Conservation (phyloP, 2,329 filamentous ascomycete species). For the Achaetomium macrosporum region DNA sequence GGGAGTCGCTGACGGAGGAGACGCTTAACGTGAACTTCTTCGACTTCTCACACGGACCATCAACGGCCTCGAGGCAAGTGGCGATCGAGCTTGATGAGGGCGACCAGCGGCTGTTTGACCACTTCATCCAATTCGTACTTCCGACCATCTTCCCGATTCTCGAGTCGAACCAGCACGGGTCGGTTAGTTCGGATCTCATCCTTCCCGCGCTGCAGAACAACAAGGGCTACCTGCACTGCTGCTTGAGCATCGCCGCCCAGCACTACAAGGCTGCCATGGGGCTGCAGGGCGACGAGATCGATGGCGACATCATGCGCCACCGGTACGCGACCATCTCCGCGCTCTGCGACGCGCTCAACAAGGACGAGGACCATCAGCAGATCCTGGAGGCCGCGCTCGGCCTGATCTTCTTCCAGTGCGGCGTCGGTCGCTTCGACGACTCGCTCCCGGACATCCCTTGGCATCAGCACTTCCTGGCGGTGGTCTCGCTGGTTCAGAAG, state of each 20-base stretch:
- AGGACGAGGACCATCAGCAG: constrained; percentile 75
- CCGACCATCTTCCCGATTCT: constrained; percentile 88
- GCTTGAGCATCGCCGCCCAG: constrained; percentile 84
- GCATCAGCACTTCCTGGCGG: constrained; percentile 95
- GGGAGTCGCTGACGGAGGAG: constrained; percentile 63
- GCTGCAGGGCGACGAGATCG: constrained; percentile 64
- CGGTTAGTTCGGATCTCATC: constrained; percentile 73
- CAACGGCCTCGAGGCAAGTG: constrained; percentile 59
- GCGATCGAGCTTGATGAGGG: constrained; percentile 79
- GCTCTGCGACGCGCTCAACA: constrained; percentile 73
- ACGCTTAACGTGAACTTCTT: constrained; percentile 72
- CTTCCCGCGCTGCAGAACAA: constrained; percentile 85
- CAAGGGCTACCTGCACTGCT: constrained; percentile 92
- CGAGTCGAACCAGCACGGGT: constrained; percentile 82
- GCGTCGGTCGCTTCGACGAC: constrained; percentile 81
- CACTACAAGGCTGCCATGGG: constrained; percentile 78
- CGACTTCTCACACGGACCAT: constrained; percentile 66
- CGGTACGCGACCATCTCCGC: constrained; percentile 81
- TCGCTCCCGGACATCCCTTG: constrained; percentile 86
- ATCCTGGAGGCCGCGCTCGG: constrained; percentile 89
- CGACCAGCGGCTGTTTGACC: constrained; percentile 80
- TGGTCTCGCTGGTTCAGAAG: constrained; percentile 75
- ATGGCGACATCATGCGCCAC: constrained; percentile 88
- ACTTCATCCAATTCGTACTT: constrained; percentile 84
- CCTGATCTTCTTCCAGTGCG: constrained; percentile 94